Conservation (phyloP, 2,329 filamentous ascomycete species). For the Sodiomyces alkalinus region DNA sequence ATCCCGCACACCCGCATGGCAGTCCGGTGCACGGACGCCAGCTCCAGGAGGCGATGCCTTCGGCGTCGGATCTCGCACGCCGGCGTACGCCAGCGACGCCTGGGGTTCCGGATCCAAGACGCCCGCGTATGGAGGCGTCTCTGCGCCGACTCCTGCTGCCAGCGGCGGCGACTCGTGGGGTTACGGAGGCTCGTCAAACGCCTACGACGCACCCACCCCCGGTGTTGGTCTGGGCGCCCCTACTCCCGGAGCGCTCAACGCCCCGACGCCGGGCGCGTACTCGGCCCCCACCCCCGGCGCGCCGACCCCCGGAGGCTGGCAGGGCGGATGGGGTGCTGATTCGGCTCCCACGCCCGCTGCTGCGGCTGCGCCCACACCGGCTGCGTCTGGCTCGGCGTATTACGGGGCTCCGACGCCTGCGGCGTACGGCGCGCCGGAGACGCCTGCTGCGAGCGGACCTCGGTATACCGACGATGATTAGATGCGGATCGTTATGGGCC, state of each 20-base stretch:
- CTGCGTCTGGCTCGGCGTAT: slow-evolving; percentile 33
- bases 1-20: slow-evolving; percentile 62
- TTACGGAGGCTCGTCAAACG: slow-evolving; percentile 30
- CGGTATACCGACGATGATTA: slow-evolving; percentile 37
- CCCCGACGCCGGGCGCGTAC: slow-evolving; percentile 57
- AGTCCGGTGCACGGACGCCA: slow-evolving; percentile 60
- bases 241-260: slow-evolving; percentile 46
- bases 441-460: slow-evolving; percentile 43
- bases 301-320: slow-evolving; percentile 54
- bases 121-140: slow-evolving; percentile 48
- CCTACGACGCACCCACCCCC: slow-evolving; percentile 58
- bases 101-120: slow-evolving; percentile 63
- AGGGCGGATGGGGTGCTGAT: slow-evolving; percentile 43
- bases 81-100: slow-evolving; percentile 44
- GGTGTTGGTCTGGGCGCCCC: slow-evolving; percentile 43
- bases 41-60: slow-evolving; percentile 34
- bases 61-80: slow-evolving; percentile 52
- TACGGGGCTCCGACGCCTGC: slow-evolving; percentile 51
- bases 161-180: slow-evolving; percentile 45
- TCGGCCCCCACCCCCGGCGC: slow-evolving; percentile 52
- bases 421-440: slow-evolving; percentile 42
- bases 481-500: no score
- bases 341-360: slow-evolving; percentile 52
- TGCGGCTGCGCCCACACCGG: slow-evolving; percentile 52
- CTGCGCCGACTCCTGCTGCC: slow-evolving; percentile 42